Base-by-base conservation (phyloP, 2,329 filamentous ascomycete genomes). In the Tolypocladium tropicale region DNA sequence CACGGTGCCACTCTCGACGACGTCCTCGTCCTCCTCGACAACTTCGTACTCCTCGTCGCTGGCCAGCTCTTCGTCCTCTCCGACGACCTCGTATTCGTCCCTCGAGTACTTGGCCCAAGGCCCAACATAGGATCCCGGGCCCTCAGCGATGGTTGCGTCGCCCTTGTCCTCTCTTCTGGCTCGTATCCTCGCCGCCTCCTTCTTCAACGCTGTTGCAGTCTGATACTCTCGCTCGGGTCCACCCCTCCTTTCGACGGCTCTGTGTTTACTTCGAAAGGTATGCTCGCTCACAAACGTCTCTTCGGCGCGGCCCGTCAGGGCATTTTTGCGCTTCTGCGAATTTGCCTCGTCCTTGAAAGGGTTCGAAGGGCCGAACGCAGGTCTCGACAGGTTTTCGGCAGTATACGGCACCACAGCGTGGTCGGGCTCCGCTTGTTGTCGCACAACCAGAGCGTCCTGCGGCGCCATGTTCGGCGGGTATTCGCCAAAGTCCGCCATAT, bases 281-380 rank as follows among this genome's bases (percentile, higher is more conserved):
- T 93, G 84, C 66, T 97, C 94, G 70, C 90, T 95, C 61, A 99
- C 84, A 63, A 83, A 89, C 0, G 89, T 91, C 72, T 99, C 93
- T 63, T 94, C 82, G 2, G 94, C 94, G 64, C 83, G 87, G 12
- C 94, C 94, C 0, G 94, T 96, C 12, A 89, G 79, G 1, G 92
- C 79, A 59, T 91, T 93, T 67, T 92, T 93, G 58, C 89, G 84
- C 72, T 92, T 93, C 57, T 84, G 68, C 1, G 73, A 72, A 52
- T 75, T 81, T 23, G 78, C 71, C 32, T 84, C 79, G 61, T 85
- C 78, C 67, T 83, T 85, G 71, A 89, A 93, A 1, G 89, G 89
- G 66, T 93, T 93, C 28, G 79, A 73, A 37, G 89, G 89, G 0
- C 89, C 89, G 58, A 85, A 72, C 10, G 76, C 74, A 1, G 86